Evolutionary conservation across 2,329 filamentous ascomycete genomes (phyloP).

Genomic region (Xylaria polymorpha): DNA sequence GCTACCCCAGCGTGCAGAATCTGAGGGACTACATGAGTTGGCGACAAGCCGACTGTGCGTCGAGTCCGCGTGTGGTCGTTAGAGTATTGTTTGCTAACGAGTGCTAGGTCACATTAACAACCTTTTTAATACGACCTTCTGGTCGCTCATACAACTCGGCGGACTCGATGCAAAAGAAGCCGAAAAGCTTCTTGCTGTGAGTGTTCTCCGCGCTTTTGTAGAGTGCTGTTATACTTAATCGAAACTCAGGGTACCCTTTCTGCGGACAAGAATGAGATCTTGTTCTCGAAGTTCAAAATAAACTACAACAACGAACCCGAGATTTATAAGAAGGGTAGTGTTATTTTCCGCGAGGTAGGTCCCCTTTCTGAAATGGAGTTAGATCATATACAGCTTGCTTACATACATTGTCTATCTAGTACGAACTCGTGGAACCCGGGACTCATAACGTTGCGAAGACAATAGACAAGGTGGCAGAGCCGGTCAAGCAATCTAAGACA

Average conservation of each 20-base stretch:
- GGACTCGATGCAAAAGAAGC: constrained; percentile 81
- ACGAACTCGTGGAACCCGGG: constrained; percentile 73
- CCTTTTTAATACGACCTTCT: constrained; percentile 97
- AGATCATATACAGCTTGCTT: constrained; percentile 42
- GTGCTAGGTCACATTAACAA: constrained; percentile 94
- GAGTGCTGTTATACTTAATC: constrained; percentile 40
- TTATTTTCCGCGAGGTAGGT: constrained; percentile 83
- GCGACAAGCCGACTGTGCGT: constrained; percentile 93
- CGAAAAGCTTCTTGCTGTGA: constrained; percentile 80
- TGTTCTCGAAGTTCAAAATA: constrained; percentile 88
- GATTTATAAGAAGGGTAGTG: constrained; percentile 92
- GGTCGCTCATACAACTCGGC: constrained; percentile 83
- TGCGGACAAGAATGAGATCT: constrained; percentile 93
- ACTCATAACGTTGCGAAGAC: constrained; percentile 60
- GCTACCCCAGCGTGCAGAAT: constrained; percentile 85
- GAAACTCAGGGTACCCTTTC: constrained; percentile 77
- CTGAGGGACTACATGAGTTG: constrained; percentile 95
- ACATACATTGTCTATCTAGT: constrained; percentile 58
- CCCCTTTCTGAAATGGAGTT: background rate
- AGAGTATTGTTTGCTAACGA: constrained; percentile 34
- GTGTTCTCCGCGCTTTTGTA: constrained; percentile 35
- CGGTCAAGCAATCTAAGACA: constrained; percentile 75
- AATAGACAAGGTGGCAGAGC: constrained; percentile 63
- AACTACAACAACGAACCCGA: constrained; percentile 98
- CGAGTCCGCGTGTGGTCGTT: background rate